Conservation (phyloP, 306 rosid species). For the Cucurbita maxima region DNA sequence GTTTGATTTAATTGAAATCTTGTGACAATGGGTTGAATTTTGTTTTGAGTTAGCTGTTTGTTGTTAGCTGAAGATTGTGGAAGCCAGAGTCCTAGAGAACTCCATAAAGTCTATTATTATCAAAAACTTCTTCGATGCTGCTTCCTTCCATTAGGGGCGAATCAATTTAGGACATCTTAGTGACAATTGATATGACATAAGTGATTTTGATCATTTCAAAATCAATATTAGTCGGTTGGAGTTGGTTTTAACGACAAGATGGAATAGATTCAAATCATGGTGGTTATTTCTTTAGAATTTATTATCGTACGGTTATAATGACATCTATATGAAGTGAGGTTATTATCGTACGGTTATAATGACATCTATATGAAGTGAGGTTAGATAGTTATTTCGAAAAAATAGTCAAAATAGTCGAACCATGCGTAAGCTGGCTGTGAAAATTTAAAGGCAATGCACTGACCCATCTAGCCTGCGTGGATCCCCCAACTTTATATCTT, state of each 20-base stretch:
- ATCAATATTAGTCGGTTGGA: too few species aligned
- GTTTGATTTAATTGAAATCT: background rate
- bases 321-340: too few species aligned
- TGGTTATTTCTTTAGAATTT: too few species aligned
- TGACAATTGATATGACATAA: background rate
- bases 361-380: too few species aligned
- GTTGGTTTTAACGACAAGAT: too few species aligned
- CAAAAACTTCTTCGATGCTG: background rate
- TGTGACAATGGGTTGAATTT: background rate
- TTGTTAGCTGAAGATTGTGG: background rate
- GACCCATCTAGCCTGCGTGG: background rate
- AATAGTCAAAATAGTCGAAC: too few species aligned
- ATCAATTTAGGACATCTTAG: too few species aligned
- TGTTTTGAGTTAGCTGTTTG: background rate
- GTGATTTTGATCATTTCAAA: background rate
- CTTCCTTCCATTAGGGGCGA: background rate
- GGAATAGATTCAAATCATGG: too few species aligned
- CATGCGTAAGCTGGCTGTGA: background rate
- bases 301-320: too few species aligned
- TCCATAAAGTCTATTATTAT: background rate
- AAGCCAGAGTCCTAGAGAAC: background rate
- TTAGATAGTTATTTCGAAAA: background rate
- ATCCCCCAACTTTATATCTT: background rate
- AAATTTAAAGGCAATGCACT: background rate
- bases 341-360: too few species aligned